Evolutionary conservation across 1,139 yeast genomes (phyloP), one percentile per base, ranked within the genome.

Genomic region (Hansenula lynferdii): DNA sequence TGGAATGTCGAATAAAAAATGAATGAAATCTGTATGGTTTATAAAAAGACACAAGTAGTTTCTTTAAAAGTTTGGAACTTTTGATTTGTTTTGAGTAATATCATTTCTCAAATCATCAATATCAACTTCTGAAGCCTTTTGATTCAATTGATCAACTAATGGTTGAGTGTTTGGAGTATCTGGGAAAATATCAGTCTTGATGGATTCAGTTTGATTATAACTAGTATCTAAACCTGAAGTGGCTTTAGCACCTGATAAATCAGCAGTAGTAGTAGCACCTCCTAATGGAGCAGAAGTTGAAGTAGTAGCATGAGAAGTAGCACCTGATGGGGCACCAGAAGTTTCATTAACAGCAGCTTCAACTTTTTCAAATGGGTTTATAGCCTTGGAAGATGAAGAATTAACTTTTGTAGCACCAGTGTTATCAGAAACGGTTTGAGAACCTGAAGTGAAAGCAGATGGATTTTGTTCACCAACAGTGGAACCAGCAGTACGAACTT

Each of bases 401-500:
- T 25, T 12, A 12, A 23, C 36, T 36, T 37, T 41, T 17, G 42
- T 36, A 23, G 45, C 44, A 43, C 49, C 52, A 42, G 43, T 43
- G 31, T 49, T 41, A 21, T 50, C 33, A n/a, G n/a, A n/a, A 21
- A 50, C 41, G 22, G 51, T 48, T 31, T 52, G 40, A 18, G 54
- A 47, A 37, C 53, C 47, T 28, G 59, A 45, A 39, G 56, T 46
- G 31, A 53, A 45, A 37, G 56, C 44, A 30, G 54, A 42, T 24
- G 60, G 52, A 28, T 62, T 45, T 44, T 60, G 62, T 41, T 64
- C 62, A 45, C 82, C 78, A 49, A 84, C 82, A 39, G 85, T 78
- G 37, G 84, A 67, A 39, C 86, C 81, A 37, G 85, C 85, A 50
- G 86, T 79, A 76, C 86, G 79, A 46, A 77, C 74, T 43, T 58